These are phyloP conservation scores for Pachyrhizus erosus DNA, from an alignment of 306 rosid species.

Conservation along the genomic window DNA sequence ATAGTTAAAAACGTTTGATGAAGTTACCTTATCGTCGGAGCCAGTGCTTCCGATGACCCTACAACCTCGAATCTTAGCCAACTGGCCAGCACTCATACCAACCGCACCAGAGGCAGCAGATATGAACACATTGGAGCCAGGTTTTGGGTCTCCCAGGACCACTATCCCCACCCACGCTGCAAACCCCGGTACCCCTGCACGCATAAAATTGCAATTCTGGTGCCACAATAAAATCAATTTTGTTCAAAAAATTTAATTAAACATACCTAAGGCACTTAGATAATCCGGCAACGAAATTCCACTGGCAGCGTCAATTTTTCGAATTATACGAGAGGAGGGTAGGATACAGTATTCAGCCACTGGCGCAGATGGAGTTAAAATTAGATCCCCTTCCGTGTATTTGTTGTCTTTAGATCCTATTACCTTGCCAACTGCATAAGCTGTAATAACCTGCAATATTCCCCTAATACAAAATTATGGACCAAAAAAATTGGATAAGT, in stretches of 20 bases:
- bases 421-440: conserved; percentile 53
- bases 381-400: conserved; percentile 52
- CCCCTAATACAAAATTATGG: too few species aligned
- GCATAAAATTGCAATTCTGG: not conserved
- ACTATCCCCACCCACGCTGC: conserved; percentile 76
- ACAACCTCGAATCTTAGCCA: conserved; percentile 72
- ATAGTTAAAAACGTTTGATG: too few species aligned
- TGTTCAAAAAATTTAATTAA: too few species aligned
- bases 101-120: conserved; percentile 74
- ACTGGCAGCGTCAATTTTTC: conserved; percentile 47
- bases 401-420: conserved; percentile 49
- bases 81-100: conserved; percentile 71
- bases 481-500: too few species aligned
- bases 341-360: conserved; percentile 52
- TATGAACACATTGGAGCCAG: conserved; percentile 64
- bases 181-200: conserved; percentile 63
- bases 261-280: conserved; percentile 53
- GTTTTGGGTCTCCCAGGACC: conserved; percentile 56
- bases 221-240: too few species aligned
- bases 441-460: conserved; percentile 50
- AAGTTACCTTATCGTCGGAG: conserved; percentile 58
- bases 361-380: conserved; percentile 41
- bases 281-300: conserved; percentile 61
- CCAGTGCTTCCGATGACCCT: conserved; percentile 72
- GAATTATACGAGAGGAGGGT: conserved; percentile 41